Conservation (phyloP, 1,284 basidiomycete genomes). For the Cryptococcus jaspeensis region DNA sequence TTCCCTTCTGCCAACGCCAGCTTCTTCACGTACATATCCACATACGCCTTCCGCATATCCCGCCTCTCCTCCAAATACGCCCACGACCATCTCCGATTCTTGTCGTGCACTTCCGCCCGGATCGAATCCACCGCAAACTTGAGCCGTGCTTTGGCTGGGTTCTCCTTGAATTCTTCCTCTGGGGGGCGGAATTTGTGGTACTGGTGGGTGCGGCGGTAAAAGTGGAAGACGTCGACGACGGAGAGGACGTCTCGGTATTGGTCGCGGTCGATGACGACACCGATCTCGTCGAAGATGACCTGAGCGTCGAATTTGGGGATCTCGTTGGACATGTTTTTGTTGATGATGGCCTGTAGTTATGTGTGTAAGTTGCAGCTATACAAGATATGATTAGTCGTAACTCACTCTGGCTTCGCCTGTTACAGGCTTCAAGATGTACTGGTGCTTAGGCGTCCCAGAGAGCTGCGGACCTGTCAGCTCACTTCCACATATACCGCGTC, state of each 20-base stretch:
- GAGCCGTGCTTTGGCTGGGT: conserved; percentile 70
- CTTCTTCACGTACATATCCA: conserved; percentile 73
- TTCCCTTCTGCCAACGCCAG: conserved; percentile 54
- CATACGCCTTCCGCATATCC: conserved; percentile 79
- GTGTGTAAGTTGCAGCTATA: conserved; percentile 1
- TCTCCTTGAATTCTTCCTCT: conserved; percentile 62
- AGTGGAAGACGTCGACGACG: conserved; percentile 94
- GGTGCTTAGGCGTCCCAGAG: conserved; percentile 65
- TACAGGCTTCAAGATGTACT: conserved; percentile 94
- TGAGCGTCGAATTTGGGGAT: conserved; percentile 86
- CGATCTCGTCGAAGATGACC: conserved; percentile 91
- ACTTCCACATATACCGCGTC: not conserved
- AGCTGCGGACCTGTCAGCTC: conserved; percentile 57
- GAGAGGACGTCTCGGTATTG: conserved; percentile 96
- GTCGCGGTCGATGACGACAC: conserved; percentile 85
- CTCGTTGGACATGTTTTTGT: conserved; percentile 69
- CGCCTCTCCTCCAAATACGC: conserved; percentile 82
- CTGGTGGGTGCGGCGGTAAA: conserved; percentile 87
- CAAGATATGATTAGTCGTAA: conserved; percentile 48
- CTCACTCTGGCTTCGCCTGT: conserved; percentile 80
- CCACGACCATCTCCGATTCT: conserved; percentile 87
- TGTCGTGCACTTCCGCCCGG: conserved; percentile 79
- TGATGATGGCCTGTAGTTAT: conserved; percentile 71
- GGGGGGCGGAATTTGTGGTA: conserved; percentile 77
- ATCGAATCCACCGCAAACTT: conserved; percentile 83